Evolutionary conservation across 768 basidiomycete species (phyloP), one percentile per base, ranked within the genome.

Genomic region (Suillus subluteus): DNA sequence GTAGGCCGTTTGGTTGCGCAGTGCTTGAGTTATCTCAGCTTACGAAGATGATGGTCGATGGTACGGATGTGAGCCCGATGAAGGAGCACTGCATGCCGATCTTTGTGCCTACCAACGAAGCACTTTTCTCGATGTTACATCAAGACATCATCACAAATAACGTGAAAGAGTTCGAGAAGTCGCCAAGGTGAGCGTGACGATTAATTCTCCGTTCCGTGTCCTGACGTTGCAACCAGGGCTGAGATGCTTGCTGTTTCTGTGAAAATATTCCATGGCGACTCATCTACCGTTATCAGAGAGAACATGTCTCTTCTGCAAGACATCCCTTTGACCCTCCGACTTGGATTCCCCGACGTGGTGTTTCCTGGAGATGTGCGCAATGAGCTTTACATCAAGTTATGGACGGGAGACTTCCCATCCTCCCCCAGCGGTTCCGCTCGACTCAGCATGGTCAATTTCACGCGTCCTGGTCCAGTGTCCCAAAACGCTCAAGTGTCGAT

Each of bases 331-430:
- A 96, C 95, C 2, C 80, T 91, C 15, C 91, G 95, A 4, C 88
- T 99, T 41, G 95, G 95, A 38, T 99, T 99, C 75, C 93, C 97
- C 0, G 97, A 99, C 70, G 96, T 98, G 8, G 96, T 97, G 11
- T 96, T 96, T 74, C 96, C 96, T 4, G 94, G 92, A 8, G 91
- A 94, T 68, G 79, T 88, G n/a, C 89, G 97, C 18, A 98, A 99
- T 73, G 97, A 99, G 69, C 83, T 98, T 15, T 99, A 98, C 77
- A 86, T 98, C 81, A 98, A 98, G 76, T 85, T 99, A 0, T 98
- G 96, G 96, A 91, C 89, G 64, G 97, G 94, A 46, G 92, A 95
- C 68, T 99, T 99, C 74, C 79, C 83, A 3, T 79, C 86, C 0
- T 82, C 86, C 4, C 84, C 86, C 66, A 78, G 76, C 50, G 78